phyloP scores from a whole-genome alignment of 192 early-diverging fungal species.

The Cetraspora pellucida region DNA sequence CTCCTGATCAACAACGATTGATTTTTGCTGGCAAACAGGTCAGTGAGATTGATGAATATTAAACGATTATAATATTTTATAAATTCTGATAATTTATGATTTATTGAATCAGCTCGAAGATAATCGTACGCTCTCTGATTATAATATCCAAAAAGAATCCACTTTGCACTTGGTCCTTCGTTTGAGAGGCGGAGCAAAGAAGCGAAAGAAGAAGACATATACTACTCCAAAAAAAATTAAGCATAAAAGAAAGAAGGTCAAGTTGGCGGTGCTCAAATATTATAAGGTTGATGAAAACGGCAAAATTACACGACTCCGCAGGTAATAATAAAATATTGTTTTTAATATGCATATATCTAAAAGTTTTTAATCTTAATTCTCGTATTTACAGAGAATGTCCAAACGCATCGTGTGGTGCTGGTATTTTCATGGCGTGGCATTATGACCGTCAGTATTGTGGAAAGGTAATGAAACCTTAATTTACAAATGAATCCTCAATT shows the following conservation, averaged over 20 bases:
- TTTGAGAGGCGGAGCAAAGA: constrained; percentile 90
- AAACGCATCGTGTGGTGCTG: constrained; percentile 93
- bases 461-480: constrained; percentile 21
- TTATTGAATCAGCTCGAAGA: constrained; percentile 45
- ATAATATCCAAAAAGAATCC: constrained; percentile 67
- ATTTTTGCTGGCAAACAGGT: constrained; percentile 30
- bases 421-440: constrained; percentile 99
- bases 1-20: constrained; percentile 42
- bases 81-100: constrained; percentile 30
- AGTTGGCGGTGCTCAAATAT: constrained; percentile 98
- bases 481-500: background rate
- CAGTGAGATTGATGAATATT: background rate
- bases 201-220: constrained; percentile 99
- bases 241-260: constrained; percentile 99
- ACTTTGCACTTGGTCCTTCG: constrained; percentile 75
- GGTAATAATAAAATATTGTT: background rate
- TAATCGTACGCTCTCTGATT: constrained; percentile 51
- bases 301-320: constrained; percentile 95
- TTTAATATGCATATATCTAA: background rate
- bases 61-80: background rate
- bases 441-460: constrained; percentile 99
- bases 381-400: constrained; percentile 85
- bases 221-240: constrained; percentile 99
- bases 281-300: constrained; percentile 98
- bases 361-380: background rate